These are phyloP conservation scores for Monilinia aucupariae DNA, from an alignment of 2,329 filamentous ascomycete genomes.

Conservation along the genomic window DNA sequence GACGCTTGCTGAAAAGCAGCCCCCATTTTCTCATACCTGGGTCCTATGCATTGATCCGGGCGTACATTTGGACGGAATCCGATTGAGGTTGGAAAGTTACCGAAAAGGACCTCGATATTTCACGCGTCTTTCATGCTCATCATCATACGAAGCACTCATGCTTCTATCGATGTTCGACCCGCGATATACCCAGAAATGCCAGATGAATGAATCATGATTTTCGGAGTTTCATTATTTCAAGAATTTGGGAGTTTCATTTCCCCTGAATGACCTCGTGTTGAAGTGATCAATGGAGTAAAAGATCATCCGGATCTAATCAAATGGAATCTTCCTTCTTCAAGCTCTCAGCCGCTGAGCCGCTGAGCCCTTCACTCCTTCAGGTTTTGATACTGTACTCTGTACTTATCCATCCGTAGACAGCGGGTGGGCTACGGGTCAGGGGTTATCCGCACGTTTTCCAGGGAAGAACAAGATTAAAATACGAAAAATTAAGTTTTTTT, in stretches of 20 bases:
- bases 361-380: neutral
- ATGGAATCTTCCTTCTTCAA: neutral
- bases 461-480: neutral
- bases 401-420: too few relatives aligned
- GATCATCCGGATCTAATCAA: neutral
- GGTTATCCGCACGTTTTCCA: neutral
- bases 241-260: conserved; percentile 6
- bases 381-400: neutral
- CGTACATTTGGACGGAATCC: neutral
- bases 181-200: neutral
- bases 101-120: neutral
- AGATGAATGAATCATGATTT: conserved; percentile 5
- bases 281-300: neutral
- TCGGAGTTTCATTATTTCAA: neutral
- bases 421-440: neutral
- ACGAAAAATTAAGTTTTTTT: neutral
- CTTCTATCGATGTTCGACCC: neutral
- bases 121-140: conserved; percentile 5
- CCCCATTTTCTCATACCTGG: neutral
- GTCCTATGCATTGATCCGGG: neutral
- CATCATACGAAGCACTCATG: neutral
- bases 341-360: neutral
- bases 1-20: neutral
- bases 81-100: neutral
- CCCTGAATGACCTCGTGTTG: conserved; percentile 8